A percentile compares a stretch with the other conserved stretches of the same genome.
Evolutionary conservation across 306 rosid species (phyloP).

Genomic region (Quercus dentata): DNA sequence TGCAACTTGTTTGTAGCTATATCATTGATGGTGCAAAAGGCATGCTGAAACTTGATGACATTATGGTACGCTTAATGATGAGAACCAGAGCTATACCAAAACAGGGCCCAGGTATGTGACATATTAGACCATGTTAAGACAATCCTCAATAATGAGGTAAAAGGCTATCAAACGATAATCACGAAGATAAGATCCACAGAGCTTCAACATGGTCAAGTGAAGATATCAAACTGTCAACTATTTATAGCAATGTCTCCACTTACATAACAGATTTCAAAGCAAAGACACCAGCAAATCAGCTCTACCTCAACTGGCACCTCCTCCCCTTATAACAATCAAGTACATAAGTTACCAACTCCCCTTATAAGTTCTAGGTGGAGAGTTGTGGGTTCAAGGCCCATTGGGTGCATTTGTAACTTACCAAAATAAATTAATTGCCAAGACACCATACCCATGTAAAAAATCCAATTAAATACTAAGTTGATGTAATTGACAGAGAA

Average conservation of each 20-base stretch:
- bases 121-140: not conserved
- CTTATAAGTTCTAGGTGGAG: too few relatives aligned
- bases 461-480: not conserved
- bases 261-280: not conserved
- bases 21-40: not conserved
- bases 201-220: not conserved
- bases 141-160: not conserved
- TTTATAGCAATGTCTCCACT: not conserved
- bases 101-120: not conserved
- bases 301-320: too few relatives aligned
- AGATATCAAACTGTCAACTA: not conserved
- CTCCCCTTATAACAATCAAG: too few relatives aligned
- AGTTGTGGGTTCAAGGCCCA: too few relatives aligned
- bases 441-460: not conserved
- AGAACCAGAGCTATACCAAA: not conserved
- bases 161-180: not conserved
- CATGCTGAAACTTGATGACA: not conserved
- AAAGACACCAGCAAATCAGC: not conserved
- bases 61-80: not conserved
- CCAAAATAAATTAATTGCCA: too few relatives aligned
- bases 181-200: not conserved
- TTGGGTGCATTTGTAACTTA: too few relatives aligned
- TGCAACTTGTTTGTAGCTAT: conserved; percentile 12
- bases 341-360: too few relatives aligned
- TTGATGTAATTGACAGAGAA: not conserved